Evolutionary conservation across 441 rosid genomes (phyloP).

Genomic region (Erysimum cheiri): DNA sequence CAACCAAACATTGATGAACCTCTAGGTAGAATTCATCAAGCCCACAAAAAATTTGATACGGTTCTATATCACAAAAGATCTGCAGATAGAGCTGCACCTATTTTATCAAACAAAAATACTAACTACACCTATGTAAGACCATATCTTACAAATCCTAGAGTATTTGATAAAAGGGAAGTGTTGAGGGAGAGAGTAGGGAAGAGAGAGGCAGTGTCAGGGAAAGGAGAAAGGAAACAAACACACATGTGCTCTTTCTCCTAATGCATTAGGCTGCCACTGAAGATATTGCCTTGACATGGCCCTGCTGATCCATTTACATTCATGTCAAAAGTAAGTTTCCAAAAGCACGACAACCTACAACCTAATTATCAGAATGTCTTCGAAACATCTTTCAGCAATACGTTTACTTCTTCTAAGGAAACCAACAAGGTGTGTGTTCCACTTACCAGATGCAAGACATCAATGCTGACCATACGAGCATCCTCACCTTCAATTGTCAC

Average conservation of each 20-base stretch:
- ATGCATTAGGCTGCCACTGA: conserved; percentile 99
- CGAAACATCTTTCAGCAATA: conserved; percentile 44
- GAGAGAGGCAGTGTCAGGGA: conserved; percentile 92
- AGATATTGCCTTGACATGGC: conserved; percentile 97
- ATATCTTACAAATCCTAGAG: conserved; percentile 28
- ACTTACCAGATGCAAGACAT: conserved; percentile 96
- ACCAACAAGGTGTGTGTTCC: conserved; percentile 36
- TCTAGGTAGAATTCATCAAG: conserved; percentile 20
- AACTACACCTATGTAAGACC: conserved; percentile 33
- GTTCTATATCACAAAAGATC: neutral
- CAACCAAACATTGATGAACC: conserved; percentile 22
- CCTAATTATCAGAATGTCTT: conserved; percentile 67
- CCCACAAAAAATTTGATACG: neutral
- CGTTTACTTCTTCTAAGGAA: conserved; percentile 47
- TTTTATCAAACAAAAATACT: conserved; percentile 14
- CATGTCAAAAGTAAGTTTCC: conserved; percentile 81
- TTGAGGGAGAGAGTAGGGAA: conserved; percentile 83
- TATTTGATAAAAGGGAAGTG: conserved; percentile 62
- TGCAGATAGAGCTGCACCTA: conserved; percentile 25
- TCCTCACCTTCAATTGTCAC: conserved; percentile 94
- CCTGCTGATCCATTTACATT: conserved; percentile 99
- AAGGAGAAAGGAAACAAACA: conserved; percentile 99
- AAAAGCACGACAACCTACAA: conserved; percentile 70
- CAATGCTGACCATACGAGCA: conserved; percentile 98
- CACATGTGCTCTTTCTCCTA: conserved; percentile 98